Percentiles rank a stretch among this genome's conserved stretches.
Conservation (phyloP, 768 basidiomycete species). For the Pleurotus giganteus region DNA sequence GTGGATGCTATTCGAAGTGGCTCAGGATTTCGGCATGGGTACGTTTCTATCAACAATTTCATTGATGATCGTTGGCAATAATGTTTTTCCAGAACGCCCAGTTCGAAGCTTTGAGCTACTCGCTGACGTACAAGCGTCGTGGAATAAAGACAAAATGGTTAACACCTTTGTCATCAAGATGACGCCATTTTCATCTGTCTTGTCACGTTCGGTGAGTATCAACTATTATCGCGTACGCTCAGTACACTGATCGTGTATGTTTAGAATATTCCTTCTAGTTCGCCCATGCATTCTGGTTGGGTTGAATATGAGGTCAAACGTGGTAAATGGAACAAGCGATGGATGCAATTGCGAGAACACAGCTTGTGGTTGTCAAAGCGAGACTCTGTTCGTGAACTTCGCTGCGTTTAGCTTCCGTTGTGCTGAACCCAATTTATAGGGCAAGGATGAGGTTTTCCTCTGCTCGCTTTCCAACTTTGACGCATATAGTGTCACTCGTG, state of each 20-base stretch:
- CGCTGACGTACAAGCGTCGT: slow-evolving; percentile 75
- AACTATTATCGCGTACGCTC: not conserved
- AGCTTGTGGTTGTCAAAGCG: slow-evolving; percentile 86
- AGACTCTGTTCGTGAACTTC: slow-evolving; percentile 60
- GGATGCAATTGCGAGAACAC: slow-evolving; percentile 85
- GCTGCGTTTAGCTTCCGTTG: slow-evolving; percentile 8
- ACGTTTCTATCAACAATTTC: slow-evolving; percentile 21
- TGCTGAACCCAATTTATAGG: slow-evolving; percentile 38
- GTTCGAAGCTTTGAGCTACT: slow-evolving; percentile 86
- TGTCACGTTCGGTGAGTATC: slow-evolving; percentile 57
- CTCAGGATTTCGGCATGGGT: slow-evolving; percentile 94
- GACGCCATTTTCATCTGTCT: slow-evolving; percentile 58
- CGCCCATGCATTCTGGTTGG: slow-evolving; percentile 52
- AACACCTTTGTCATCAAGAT: slow-evolving; percentile 81
- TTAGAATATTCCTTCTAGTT: slow-evolving; percentile 41
- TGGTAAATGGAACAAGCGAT: slow-evolving; percentile 95
- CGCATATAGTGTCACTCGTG: slow-evolving; percentile 74
- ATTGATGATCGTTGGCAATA: not conserved
- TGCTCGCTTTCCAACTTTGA: slow-evolving; percentile 91
- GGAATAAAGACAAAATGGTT: slow-evolving; percentile 81
- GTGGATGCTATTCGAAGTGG: slow-evolving; percentile 91
- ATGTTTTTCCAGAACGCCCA: slow-evolving; percentile 68
- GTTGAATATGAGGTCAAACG: slow-evolving; percentile 89
- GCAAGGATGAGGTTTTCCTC: slow-evolving; percentile 78
- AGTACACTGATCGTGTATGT: not conserved